Base-by-base conservation (phyloP, 2,329 filamentous ascomycete species). In the Diaporthe sp. region DNA sequence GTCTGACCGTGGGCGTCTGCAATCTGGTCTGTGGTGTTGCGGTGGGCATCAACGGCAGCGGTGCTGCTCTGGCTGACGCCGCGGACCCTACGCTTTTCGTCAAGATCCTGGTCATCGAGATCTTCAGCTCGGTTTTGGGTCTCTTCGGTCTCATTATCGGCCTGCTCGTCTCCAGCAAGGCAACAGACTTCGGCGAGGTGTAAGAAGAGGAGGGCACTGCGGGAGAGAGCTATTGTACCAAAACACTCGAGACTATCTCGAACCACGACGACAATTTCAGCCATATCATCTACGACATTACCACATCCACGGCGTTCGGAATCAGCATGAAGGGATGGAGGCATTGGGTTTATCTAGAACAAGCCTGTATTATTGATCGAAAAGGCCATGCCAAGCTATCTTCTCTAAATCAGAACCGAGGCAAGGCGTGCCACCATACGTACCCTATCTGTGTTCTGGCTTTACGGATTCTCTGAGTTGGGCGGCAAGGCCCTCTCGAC, bases 91-190 rank as follows among this genome's bases (percentile, higher is more conserved):
- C 92, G 77, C 89, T 99, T 95, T 99, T 99, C 86, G 96, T 99
- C 86, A 98, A 98, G 88, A 98, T 99, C 80, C 92, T 99, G 71
- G 96, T 99, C 80, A 97, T 99, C 82, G 97, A 99, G 86, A 99
- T 99, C 84, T 99, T 99, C 89, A 98, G 96, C 84, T 98, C 96
- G 55, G 96, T 99, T 67, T 90, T 99, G 15, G 97, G 97, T 78
- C 92, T 99, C 4, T 99, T 99, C 82, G 97, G 97, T 76, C 90
- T 99, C 78, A 99, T 99, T 82, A 93, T 99, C 80, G 97, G 97
- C 61, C 90, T 99, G 73, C 89, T 99, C 79, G 90, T 98, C 71
- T 94, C 95, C 76, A 90, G 93, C 83, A 98, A 97, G 86, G 95
- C 97, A 37, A 83, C 87, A 34, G 94, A 95, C 78, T 97, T 98